Percentiles rank a stretch among this genome's conserved stretches.
These are phyloP conservation scores for Farysia itapuensis DNA, from an alignment of 1,284 basidiomycete species.

Conservation along the genomic window DNA sequence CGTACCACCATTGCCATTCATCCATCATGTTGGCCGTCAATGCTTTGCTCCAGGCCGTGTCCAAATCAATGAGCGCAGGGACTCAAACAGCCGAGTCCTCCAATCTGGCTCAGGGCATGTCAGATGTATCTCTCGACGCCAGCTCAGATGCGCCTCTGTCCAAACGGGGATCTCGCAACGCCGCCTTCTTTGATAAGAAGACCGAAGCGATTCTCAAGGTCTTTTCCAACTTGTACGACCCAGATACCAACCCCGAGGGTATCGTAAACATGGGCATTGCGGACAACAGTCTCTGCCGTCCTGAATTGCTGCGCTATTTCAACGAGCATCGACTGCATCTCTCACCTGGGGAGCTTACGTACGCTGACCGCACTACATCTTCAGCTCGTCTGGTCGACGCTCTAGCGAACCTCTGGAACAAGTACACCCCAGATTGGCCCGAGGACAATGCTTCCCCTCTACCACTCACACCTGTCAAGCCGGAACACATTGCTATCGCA, in stretches of 20 bases:
- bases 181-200: constrained; percentile 2
- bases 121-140: too few species aligned
- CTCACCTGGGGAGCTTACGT: constrained; percentile 38
- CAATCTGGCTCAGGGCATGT: too few species aligned
- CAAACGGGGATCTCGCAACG: constrained; percentile 12
- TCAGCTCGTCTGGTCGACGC: constrained; percentile 26
- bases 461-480: constrained; percentile 21
- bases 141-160: too few species aligned
- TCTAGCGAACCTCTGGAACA: constrained; percentile 30
- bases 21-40: too few species aligned
- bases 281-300: constrained; percentile 40
- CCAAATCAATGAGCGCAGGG: too few species aligned
- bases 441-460: constrained; percentile 8
- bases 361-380: constrained; percentile 34
- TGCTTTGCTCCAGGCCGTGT: too few species aligned
- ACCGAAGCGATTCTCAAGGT: constrained; percentile 8
- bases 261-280: constrained; percentile 48
- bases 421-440: constrained; percentile 18
- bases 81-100: too few species aligned
- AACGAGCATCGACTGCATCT: constrained; percentile 26
- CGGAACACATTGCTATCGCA: constrained; percentile 41
- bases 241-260: constrained; percentile 34
- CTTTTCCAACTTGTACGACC: constrained; percentile 32
- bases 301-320: constrained; percentile 35
- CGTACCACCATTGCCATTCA: too few species aligned